A percentile compares a stretch with the other conserved stretches of the same genome.
phyloP scores from a whole-genome alignment of 169 alveolate species.

The Plasmodium fragile region DNA sequence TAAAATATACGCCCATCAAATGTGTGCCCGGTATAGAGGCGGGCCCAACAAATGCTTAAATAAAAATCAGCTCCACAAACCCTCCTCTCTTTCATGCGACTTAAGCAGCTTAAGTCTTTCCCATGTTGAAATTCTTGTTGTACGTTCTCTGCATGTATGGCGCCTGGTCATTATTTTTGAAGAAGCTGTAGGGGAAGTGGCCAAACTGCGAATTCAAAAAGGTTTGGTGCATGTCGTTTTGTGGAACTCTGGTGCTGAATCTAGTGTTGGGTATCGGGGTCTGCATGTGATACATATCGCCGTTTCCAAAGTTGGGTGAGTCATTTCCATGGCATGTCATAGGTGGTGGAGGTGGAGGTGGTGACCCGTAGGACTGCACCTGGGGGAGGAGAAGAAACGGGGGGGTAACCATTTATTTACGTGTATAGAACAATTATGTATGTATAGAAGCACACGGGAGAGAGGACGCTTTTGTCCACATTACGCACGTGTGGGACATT shows the following conservation, averaged over 20 bases:
- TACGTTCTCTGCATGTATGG: conserved; percentile 60
- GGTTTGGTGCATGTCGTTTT: conserved; percentile 53
- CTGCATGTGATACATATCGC: conserved; percentile 52
- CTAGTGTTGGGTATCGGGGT: conserved; percentile 42
- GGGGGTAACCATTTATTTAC: background rate
- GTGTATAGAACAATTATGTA: background rate
- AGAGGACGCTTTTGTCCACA: background rate
- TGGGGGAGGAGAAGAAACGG: background rate
- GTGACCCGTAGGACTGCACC: conserved; percentile 44
- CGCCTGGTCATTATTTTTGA: conserved; percentile 68
- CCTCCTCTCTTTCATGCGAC: background rate
- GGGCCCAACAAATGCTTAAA: background rate
- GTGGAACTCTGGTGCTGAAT: conserved; percentile 45
- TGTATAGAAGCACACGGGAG: background rate
- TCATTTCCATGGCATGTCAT: conserved; percentile 68
- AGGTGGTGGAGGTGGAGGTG: conserved; percentile 78
- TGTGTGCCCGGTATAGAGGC: background rate
- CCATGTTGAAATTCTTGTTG: conserved; percentile 60
- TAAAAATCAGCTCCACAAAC: background rate
- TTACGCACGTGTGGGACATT: background rate
- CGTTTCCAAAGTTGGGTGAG: conserved; percentile 26
- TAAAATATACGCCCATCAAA: background rate
- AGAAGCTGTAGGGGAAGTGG: conserved; percentile 52
- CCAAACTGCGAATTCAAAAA: conserved; percentile 60
- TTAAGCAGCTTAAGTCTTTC: conserved; percentile 29